phyloP scores from a whole-genome alignment of 495 filamentous ascomycete species.

The Poronia punctata region DNA sequence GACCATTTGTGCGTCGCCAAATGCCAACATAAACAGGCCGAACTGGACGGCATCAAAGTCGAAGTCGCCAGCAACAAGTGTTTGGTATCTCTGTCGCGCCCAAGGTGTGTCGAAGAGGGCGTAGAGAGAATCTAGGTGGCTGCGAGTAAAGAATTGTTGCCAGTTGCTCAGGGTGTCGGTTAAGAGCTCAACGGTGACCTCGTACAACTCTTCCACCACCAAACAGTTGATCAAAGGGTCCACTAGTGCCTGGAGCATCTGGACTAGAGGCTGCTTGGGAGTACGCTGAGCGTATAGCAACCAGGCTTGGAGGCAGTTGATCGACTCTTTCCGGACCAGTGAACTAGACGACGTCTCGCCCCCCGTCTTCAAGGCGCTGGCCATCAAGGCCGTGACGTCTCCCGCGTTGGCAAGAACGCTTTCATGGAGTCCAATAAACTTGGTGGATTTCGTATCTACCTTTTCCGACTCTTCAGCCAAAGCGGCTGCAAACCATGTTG shows the following conservation, averaged over 20 bases:
- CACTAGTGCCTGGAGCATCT: conserved; percentile 49
- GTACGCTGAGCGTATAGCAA: conserved; percentile 59
- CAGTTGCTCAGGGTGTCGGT: conserved; percentile 59
- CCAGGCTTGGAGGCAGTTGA: conserved; percentile 64
- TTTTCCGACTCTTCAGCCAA: conserved; percentile 73
- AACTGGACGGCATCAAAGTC: conserved; percentile 61
- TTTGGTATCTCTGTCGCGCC: conserved; percentile 44
- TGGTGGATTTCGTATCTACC: conserved; percentile 49
- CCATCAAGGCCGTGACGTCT: conserved; percentile 45
- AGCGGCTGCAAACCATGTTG: conserved; percentile 65
- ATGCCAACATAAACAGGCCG: conserved; percentile 62
- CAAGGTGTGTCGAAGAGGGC: conserved; percentile 50
- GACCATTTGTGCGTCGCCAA: conserved; percentile 52
- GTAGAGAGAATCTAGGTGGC: conserved; percentile 49
- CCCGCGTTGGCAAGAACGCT: conserved; percentile 42
- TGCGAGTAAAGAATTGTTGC: conserved; percentile 50
- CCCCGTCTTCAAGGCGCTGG: conserved; percentile 32
- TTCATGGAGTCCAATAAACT: conserved; percentile 45
- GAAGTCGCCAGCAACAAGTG: conserved; percentile 52
- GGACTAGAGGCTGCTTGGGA: conserved; percentile 45
- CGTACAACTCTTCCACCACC: conserved; percentile 44
- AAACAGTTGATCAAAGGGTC: conserved; percentile 51
- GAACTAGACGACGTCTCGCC: conserved; percentile 13
- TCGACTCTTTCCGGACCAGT: conserved; percentile 40
- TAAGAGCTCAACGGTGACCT: conserved; percentile 55